Percentiles rank a stretch among this genome's conserved stretches.
Conservation (phyloP, 495 filamentous ascomycete genomes). For the Penicillium simplicissimum region DNA sequence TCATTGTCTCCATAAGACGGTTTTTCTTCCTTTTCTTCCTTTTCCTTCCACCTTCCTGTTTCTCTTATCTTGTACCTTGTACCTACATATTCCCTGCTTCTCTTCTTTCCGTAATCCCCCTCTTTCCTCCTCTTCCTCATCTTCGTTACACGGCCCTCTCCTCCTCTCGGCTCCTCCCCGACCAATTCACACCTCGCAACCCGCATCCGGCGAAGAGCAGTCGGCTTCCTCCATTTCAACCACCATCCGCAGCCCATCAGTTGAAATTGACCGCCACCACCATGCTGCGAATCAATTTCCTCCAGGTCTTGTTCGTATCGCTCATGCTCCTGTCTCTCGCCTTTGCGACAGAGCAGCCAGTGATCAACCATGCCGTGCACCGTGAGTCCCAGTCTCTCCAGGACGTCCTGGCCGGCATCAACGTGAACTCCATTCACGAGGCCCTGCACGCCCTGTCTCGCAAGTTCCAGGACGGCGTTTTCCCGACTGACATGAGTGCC, state of each 20-base stretch:
- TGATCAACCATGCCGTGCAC: slow-evolving; percentile 15
- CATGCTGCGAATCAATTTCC: slow-evolving; percentile 26
- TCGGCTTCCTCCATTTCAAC: slow-evolving; percentile 12
- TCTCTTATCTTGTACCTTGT: slow-evolving; percentile 3
- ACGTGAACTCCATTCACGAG: slow-evolving; percentile 47
- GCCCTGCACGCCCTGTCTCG: slow-evolving; percentile 50
- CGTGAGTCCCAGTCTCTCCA: slow-evolving; percentile 41
- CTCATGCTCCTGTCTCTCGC: slow-evolving; percentile 22
- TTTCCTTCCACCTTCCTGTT: slow-evolving; percentile 19
- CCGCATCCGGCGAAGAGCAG: background rate
- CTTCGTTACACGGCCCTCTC: background rate
- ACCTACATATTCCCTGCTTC: background rate
- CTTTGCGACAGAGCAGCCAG: slow-evolving; percentile 25
- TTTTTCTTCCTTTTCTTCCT: slow-evolving; percentile 10
- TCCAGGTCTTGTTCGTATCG: slow-evolving; percentile 24
- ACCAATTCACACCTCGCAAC: background rate
- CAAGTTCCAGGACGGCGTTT: slow-evolving; percentile 55
- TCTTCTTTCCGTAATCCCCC: background rate
- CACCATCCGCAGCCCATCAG: slow-evolving; percentile 27
- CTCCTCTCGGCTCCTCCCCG: background rate
- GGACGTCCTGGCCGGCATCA: slow-evolving; percentile 41
- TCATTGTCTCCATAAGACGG: background rate
- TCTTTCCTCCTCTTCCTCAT: background rate
- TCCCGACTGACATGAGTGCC: slow-evolving; percentile 45
- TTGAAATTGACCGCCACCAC: slow-evolving; percentile 17